Conservation (phyloP, 495 filamentous ascomycete species). For the Annulohypoxylon moriforme region DNA sequence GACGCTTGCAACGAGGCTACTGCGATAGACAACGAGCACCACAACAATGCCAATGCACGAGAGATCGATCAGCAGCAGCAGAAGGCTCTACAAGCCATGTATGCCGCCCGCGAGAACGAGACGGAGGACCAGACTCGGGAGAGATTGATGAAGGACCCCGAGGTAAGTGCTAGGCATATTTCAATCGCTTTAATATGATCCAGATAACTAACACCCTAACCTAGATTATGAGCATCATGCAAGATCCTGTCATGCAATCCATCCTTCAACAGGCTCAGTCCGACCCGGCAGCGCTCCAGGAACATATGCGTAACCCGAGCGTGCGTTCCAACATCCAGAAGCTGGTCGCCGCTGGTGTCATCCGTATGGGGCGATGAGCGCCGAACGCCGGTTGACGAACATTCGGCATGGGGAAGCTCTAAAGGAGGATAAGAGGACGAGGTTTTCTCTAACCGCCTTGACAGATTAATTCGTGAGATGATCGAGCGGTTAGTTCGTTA, state of each 20-base stretch:
- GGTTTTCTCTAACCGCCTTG: not conserved
- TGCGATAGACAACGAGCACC: constrained; percentile 73
- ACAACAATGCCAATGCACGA: constrained; percentile 76
- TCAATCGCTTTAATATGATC: not conserved
- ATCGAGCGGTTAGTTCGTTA: not conserved
- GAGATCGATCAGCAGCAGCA: constrained; percentile 96
- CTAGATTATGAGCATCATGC: constrained; percentile 88
- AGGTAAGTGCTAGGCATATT: constrained; percentile 68
- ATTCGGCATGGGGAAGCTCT: not conserved
- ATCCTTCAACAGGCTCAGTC: constrained; percentile 96
- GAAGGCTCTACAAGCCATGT: constrained; percentile 94
- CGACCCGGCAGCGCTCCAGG: constrained; percentile 89
- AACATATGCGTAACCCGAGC: constrained; percentile 93
- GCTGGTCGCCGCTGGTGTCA: constrained; percentile 90
- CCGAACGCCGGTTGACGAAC: constrained; percentile 29
- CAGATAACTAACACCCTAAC: constrained; percentile 48
- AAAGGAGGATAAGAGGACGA: not conserved
- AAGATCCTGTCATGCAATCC: constrained; percentile 96
- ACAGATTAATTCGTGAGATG: not conserved
- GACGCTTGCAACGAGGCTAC: constrained; percentile 87
- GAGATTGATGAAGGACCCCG: constrained; percentile 90
- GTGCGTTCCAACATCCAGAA: constrained; percentile 91
- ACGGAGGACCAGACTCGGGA: constrained; percentile 96
- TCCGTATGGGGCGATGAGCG: constrained; percentile 73
- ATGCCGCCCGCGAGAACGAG: constrained; percentile 87